phyloP scores from a whole-genome alignment of 176 grass and related monocot genomes.

The Musa itinerans region DNA sequence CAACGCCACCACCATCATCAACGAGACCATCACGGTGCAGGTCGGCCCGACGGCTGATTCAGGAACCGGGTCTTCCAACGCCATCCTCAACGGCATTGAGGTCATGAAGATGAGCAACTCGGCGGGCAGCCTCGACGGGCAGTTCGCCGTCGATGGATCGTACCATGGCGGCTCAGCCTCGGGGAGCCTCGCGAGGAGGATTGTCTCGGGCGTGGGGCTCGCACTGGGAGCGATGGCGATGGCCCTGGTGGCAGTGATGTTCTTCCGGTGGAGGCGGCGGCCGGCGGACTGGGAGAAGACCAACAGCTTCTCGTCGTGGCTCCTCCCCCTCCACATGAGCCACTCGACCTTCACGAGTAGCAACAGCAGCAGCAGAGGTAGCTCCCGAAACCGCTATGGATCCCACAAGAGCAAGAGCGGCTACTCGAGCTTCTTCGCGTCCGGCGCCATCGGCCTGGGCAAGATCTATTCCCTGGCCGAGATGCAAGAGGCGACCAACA shows the following conservation, averaged over 20 bases:
- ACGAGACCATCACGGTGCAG: slow-evolving; percentile 3
- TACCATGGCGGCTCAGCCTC: neutral
- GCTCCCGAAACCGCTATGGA: neutral
- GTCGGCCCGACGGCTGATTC: neutral
- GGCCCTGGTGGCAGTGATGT: neutral
- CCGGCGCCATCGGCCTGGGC: neutral
- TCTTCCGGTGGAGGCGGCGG: neutral
- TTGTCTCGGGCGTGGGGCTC: neutral
- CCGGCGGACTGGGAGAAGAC: slow-evolving; percentile 4
- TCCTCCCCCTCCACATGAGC: slow-evolving; percentile 5
- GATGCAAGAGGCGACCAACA: slow-evolving; percentile 8
- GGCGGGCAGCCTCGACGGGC: slow-evolving; percentile 5
- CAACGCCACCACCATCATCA: neutral
- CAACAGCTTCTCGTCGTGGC: slow-evolving; percentile 11
- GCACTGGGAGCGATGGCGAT: neutral
- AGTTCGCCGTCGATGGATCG: slow-evolving; percentile 1
- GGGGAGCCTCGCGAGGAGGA: neutral
- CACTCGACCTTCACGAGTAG: neutral
- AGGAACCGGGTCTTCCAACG: neutral
- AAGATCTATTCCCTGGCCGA: neutral
- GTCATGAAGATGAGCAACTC: slow-evolving; percentile 19
- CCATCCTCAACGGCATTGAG: slow-evolving; percentile 14
- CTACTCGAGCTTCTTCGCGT: neutral
- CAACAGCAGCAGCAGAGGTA: neutral
- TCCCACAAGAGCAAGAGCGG: slow-evolving; percentile 7